Evolutionary conservation across 306 rosid species (phyloP), one percentile per base, ranked within the genome.

Genomic region (Alnus glutinosa): DNA sequence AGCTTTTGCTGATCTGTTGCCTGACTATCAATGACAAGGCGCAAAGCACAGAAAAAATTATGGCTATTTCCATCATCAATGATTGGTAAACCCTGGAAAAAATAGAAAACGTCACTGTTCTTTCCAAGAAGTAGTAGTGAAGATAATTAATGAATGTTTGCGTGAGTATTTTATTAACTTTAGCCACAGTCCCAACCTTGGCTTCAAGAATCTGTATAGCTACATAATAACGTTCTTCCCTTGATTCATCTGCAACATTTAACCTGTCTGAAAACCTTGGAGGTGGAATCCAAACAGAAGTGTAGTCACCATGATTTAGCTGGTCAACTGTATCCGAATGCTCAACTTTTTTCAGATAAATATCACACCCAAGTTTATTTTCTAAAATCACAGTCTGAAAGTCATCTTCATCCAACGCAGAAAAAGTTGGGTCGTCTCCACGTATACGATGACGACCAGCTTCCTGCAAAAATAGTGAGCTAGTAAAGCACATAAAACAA

Each of bases 401-500:
- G 82, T 95, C 99, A 84, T 95, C 98, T 81, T 91, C 97, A 86
- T 95, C 99, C 79, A 95, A 79, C 12, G 98, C 97, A 61, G 98
- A 95, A 82, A 90, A 86, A 75, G 94, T 85, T 75, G 85, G 61
- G 80, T 80, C 83, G 55, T 86, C 91, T 76, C 87, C 94, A 67
- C 80, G 86, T 74, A 79, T 79, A 54, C 75, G 83, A 76, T 77
- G 83, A 83, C 78, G 80, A 72, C 88, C 83, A 85, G 75, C 85
- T 82, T 86, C 97, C 97, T 94, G 97, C 77, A 89, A 73, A 84
- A 69, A 54, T 44, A 79, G 62, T 74, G 34, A 84, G 78, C 62
- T 64, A 44, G 72, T 48, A 70, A 79, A 73, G 75, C 82, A 80
- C 54, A 57, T 28, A 76, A 71, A 71, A 67, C 59, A 34, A 78